phyloP scores from a whole-genome alignment of 139 green algal genomes.

The Chlamydomonas incerta region DNA sequence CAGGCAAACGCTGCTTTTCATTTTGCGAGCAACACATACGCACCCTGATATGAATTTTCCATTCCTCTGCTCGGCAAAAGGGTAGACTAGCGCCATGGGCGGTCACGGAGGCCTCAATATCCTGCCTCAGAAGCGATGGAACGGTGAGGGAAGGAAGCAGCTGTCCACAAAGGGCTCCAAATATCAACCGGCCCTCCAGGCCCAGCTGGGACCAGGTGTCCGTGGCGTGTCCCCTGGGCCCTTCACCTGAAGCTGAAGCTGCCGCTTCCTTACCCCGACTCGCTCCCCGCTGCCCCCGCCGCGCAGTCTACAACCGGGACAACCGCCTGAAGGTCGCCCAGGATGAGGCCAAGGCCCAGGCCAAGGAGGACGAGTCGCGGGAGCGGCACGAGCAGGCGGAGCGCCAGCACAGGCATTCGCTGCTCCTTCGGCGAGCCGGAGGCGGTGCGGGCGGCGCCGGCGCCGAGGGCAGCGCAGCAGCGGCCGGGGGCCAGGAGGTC shows the following conservation, averaged over 20 bases:
- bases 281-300: background rate
- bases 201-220: too few species aligned
- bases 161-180: too few species aligned
- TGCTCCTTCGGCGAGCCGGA: slow-evolving; percentile 66
- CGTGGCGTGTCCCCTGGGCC: background rate
- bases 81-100: slow-evolving; percentile 73
- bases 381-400: slow-evolving; percentile 64
- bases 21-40: too few species aligned
- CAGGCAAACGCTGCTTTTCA: too few species aligned
- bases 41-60: too few species aligned
- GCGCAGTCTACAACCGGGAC: slow-evolving; percentile 88
- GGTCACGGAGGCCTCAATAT: slow-evolving; percentile 98
- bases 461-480: slow-evolving; percentile 4
- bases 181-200: too few species aligned
- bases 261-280: background rate
- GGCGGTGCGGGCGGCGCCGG: background rate
- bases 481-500: background rate
- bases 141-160: slow-evolving; percentile 66
- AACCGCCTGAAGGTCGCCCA: slow-evolving; percentile 77
- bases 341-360: slow-evolving; percentile 63
- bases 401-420: slow-evolving; percentile 58
- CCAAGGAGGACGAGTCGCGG: slow-evolving; percentile 47
- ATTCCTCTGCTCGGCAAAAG: too few species aligned
- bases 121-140: slow-evolving; percentile 95
- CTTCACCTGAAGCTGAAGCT: too few species aligned